Base-by-base conservation (phyloP, 306 rosid genomes). In the Amphicarpaea edgeworthii region DNA sequence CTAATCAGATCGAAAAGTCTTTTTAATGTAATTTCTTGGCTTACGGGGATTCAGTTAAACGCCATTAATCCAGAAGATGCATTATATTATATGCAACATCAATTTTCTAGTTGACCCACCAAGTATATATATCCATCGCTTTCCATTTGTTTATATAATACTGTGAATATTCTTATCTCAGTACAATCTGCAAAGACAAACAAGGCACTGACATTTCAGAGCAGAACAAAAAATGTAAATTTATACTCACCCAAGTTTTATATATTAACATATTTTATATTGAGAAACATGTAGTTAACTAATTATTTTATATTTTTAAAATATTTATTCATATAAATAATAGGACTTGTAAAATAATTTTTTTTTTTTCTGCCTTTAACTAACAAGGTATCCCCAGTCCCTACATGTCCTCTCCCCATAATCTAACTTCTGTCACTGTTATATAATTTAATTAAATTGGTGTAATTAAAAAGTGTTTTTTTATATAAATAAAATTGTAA, bases 101-200 rank as follows among this genome's bases (percentile, higher is more conserved):
- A 55, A 23, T 10, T 65, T 65, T 51, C 14, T 16, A 6, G 9
- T 42, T 68, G 75, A 55, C 66, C 69, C 20, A 20, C 81, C 50
- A 45, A 20, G 24, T 47, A n/a, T n/a, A n/a, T n/a, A n/a, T n/a
- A 14, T 37, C 51, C 51, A 62, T 50, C 40, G 16, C 14, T 49
- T 28, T 16, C 58, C 10, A 5, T 55, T 32, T 26, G 21, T 42
- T 58, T 9, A 58, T 42, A 1, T 16, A 23, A 17, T 42, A 17
- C 15, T 43, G 1, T 70, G 12, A 16, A 54, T 69, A 19, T 32
- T 73, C 21, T 42, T 28, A 28, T 28, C 50, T 17, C 9, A n/a
- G 12, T 15, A n/a, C 8, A 37, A 70, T 72, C 15, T n/a, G 5
- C 34, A 57, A 20, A 21, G 34, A 23, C 65, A 70, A 45, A 34